Base-by-base conservation (phyloP, 139 green algal species). In the Micromonas commoda region DNA sequence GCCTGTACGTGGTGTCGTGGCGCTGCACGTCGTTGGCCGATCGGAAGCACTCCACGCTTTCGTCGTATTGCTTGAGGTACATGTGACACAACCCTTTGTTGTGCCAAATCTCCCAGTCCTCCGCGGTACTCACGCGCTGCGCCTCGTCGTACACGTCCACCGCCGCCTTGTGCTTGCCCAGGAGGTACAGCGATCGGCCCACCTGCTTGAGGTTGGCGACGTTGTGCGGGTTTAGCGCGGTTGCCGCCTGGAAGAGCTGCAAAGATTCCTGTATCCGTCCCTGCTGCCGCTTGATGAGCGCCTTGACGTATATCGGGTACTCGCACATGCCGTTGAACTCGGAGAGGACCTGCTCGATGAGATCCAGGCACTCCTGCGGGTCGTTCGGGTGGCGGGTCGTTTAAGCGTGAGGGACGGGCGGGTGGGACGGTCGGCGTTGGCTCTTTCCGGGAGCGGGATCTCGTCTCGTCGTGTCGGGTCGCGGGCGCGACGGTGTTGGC, bases 81-180 rank as follows among this genome's bases (percentile, higher is more conserved):
- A 89, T 84, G 68, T 88, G 81, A 76, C 85, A 91, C 34, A 90
- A 70, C 26, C 90, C 90, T 72, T 89, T 90, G 80, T 88, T 88
- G 84, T 91, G 85, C 88, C 85, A 90, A n/a, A 91, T 86, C 52
- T 95, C 90, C 89, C 89, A 92, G 80, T 95, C 89, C 1, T 85
- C 77, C 3, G 75, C 71, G 2, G 74, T 77, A 16, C 9, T 16
- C n/a, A 91, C 76, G 71, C 84, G 82, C n/a, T 83, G 65, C 0
- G 88, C 90, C 73, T 95, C 90, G 71, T 92, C 82, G 68, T 92
- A 93, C 71, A 92, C 88, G 1, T 93, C 89, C 37, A 90, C 80
- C 29, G 88, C 88, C 45, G 86, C 85, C 53, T 87, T 85, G 80
- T 90, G 86, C 77, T 91, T 91, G 13, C 89, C 90, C 66, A 95